These are phyloP conservation scores for Blastocystis sp. DNA, from an alignment of 352 stramenopile genomes.

Conservation along the genomic window DNA sequence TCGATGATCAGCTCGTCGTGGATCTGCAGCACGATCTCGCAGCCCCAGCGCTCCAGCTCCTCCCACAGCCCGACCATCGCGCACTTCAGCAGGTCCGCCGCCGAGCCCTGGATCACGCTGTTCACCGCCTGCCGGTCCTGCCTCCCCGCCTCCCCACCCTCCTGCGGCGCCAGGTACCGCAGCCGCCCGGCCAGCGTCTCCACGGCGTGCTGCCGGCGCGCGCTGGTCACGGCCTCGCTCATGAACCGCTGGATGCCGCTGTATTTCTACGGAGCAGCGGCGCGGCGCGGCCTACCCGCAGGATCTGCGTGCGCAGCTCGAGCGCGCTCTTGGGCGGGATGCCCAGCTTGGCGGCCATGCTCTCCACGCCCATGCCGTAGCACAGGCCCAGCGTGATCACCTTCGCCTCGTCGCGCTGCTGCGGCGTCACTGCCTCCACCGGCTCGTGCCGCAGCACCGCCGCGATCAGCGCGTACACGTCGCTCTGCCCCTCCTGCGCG, in stretches of 20 bases:
- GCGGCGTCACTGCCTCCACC: neutral
- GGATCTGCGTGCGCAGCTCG: neutral
- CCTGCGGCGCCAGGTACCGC: neutral
- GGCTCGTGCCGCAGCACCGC: neutral
- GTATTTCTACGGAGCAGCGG: neutral
- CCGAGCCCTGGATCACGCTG: constrained; percentile 75
- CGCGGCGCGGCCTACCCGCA: constrained; percentile 4
- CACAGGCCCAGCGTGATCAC: constrained; percentile 68
- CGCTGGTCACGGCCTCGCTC: neutral
- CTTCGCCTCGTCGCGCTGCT: constrained; percentile 66
- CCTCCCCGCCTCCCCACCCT: constrained; percentile 37
- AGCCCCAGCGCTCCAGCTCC: constrained; percentile 21
- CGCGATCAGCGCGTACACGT: constrained; percentile 67
- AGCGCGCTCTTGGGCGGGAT: neutral
- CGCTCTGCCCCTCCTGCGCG: neutral
- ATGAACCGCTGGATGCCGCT: constrained; percentile 55
- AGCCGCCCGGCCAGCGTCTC: constrained; percentile 48
- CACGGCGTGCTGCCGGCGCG: constrained; percentile 27
- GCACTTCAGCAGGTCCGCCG: constrained; percentile 75
- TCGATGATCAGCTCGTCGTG: constrained; percentile 76
- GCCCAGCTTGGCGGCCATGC: constrained; percentile 47
- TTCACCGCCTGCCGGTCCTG: constrained; percentile 76
- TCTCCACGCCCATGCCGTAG: constrained; percentile 67
- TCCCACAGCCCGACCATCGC: constrained; percentile 74
- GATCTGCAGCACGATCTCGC: constrained; percentile 73